Conservation (phyloP, 331 rosid genomes). For the Stylosanthes scabra region DNA sequence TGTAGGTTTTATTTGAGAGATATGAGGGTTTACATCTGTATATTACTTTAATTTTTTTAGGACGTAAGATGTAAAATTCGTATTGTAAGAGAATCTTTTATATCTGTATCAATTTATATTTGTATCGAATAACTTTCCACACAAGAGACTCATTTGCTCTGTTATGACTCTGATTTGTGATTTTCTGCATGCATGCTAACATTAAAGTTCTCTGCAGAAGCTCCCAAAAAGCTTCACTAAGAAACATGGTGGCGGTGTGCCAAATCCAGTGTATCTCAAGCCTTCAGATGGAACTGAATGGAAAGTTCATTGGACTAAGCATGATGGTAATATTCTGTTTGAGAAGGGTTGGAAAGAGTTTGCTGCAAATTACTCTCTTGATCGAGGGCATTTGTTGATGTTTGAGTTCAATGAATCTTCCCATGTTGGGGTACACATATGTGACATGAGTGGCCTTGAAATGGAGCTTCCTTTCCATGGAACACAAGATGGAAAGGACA, state of each 20-base stretch:
- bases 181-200: too few relatives aligned
- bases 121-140: too few relatives aligned
- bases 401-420: background rate
- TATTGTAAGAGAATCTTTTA: too few relatives aligned
- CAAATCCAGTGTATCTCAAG: constrained; percentile 27
- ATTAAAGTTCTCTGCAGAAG: too few relatives aligned
- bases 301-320: constrained; percentile 31
- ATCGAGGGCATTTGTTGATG: background rate
- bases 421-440: background rate
- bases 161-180: too few relatives aligned
- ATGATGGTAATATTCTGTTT: constrained; percentile 37
- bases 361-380: background rate
- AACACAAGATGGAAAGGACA: background rate
- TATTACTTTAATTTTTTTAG: too few relatives aligned
- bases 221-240: constrained; percentile 12
- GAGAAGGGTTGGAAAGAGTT: constrained; percentile 34
- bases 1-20: too few relatives aligned
- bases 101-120: too few relatives aligned
- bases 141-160: too few relatives aligned
- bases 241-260: constrained; percentile 19
- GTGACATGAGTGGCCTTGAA: background rate
- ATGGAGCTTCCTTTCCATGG: background rate
- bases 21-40: too few relatives aligned
- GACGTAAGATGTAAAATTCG: too few relatives aligned
- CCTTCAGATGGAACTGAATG: constrained; percentile 46